Evolutionary conservation across 2,329 filamentous ascomycete species (phyloP).

Genomic region (Mycosphaerelloides madeirae): DNA sequence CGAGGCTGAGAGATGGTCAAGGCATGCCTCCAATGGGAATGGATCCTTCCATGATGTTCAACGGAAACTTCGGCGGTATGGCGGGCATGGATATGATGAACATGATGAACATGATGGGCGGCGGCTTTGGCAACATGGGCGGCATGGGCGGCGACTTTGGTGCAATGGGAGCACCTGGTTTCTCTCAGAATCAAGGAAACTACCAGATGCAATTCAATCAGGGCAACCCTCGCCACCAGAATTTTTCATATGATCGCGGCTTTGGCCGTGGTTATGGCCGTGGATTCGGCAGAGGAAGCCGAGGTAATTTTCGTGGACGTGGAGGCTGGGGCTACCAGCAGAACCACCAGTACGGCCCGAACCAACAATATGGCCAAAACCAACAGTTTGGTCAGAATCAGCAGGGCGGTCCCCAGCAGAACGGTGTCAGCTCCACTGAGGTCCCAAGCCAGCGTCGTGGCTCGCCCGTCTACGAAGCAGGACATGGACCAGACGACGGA

Average conservation of each 20-base stretch:
- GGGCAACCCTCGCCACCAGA: constrained; percentile 40
- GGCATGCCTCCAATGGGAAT: constrained; percentile 69
- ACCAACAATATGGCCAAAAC: constrained; percentile 16
- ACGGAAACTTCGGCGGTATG: constrained; percentile 62
- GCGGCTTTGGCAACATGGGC: constrained; percentile 62
- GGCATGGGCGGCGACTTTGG: constrained; percentile 56
- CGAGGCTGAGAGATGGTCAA: constrained; percentile 18
- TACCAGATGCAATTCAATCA: constrained; percentile 44
- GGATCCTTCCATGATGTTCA: constrained; percentile 76
- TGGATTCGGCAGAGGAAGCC: constrained; percentile 35
- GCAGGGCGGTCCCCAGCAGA: constrained; percentile 16
- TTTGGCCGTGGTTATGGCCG: constrained; percentile 56
- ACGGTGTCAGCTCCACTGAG: constrained; percentile 16
- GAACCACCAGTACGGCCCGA: constrained; percentile 22
- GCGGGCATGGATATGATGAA: constrained; percentile 57
- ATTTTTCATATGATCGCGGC: constrained; percentile 59
- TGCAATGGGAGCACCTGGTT: constrained; percentile 59
- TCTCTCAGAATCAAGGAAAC: constrained; percentile 47
- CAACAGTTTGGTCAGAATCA: constrained; percentile 15
- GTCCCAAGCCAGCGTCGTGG: constrained; percentile 19
- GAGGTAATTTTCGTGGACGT: constrained; percentile 23
- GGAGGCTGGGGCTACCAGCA: constrained; percentile 28
- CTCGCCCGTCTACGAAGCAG: constrained; percentile 28
- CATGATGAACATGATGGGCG: constrained; percentile 53
- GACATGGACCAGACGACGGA: constrained; percentile 16